phyloP scores from a whole-genome alignment of 2,329 filamentous ascomycete species.

The Aspergillus brunneoviolaceus region DNA sequence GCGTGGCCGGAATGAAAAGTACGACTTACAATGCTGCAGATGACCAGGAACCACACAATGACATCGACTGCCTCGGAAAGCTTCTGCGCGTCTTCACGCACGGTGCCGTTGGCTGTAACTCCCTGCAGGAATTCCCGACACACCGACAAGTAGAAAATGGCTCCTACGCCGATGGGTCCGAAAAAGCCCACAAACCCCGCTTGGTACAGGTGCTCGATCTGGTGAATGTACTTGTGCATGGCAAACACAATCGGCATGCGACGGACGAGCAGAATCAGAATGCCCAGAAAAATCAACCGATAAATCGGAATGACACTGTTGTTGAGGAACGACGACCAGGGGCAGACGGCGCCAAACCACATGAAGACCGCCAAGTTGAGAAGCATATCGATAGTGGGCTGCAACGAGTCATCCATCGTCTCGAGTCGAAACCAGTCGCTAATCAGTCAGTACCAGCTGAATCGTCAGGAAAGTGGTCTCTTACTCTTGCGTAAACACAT shows the following conservation, averaged over 20 bases:
- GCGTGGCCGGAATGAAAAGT: too few species aligned
- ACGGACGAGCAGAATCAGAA: slow-evolving; percentile 74
- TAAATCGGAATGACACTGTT: slow-evolving; percentile 71
- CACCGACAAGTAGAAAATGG: slow-evolving; percentile 86
- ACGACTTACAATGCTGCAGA: slow-evolving; percentile 70
- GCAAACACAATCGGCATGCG: slow-evolving; percentile 74
- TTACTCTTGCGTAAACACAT: slow-evolving; percentile 82
- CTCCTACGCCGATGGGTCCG: slow-evolving; percentile 85
- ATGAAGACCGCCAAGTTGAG: slow-evolving; percentile 86
- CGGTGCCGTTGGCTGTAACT: slow-evolving; percentile 58
- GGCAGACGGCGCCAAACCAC: slow-evolving; percentile 84
- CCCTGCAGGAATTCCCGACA: slow-evolving; percentile 69
- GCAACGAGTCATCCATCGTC: slow-evolving; percentile 86
- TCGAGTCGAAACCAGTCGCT: slow-evolving; percentile 87
- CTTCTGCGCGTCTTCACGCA: slow-evolving; percentile 64
- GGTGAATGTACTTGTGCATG: slow-evolving; percentile 72
- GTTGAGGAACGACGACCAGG: slow-evolving; percentile 69
- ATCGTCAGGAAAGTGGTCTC: slow-evolving; percentile 19
- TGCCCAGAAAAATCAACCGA: slow-evolving; percentile 69
- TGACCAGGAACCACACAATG: slow-evolving; percentile 81
- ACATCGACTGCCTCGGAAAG: slow-evolving; percentile 67
- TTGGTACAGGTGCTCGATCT: slow-evolving; percentile 72
- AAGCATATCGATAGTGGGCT: slow-evolving; percentile 92
- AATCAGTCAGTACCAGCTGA: slow-evolving; percentile 13
- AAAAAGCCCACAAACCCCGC: slow-evolving; percentile 90